Percentiles rank a stretch among this genome's conserved stretches.
phyloP scores from a whole-genome alignment of 768 basidiomycete genomes.

The Tulasnella sp. region DNA sequence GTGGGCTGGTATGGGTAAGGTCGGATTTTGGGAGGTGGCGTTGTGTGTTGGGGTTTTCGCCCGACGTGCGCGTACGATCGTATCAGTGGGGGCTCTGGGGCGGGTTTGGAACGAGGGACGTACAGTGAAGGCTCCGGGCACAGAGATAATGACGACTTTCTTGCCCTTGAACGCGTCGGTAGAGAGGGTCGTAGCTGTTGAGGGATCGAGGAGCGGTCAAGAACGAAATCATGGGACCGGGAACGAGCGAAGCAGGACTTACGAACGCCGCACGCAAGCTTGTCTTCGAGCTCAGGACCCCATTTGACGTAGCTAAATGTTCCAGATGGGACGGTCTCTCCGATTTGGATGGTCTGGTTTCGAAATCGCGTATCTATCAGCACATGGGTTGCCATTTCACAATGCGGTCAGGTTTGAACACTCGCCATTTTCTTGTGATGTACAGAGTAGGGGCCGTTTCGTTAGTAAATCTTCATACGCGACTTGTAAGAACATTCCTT shows the following conservation, averaged over 20 bases:
- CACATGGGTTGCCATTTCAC: no score
- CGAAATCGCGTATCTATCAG: background rate
- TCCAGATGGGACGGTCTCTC: slow-evolving; percentile 38
- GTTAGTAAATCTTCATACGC: no score
- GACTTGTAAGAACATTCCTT: no score
- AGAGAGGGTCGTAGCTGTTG: slow-evolving; percentile 38
- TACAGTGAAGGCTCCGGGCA: slow-evolving; percentile 75
- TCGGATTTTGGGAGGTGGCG: background rate
- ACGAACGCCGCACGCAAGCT: slow-evolving; percentile 57
- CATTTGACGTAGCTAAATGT: slow-evolving; percentile 47
- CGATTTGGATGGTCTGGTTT: slow-evolving; percentile 32
- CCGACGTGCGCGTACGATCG: no score
- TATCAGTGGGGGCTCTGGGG: no score
- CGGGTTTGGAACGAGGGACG: slow-evolving; percentile 18
- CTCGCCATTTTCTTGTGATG: background rate
- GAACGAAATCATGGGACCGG: no score
- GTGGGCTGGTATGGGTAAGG: slow-evolving; percentile 28
- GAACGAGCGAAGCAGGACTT: no score
- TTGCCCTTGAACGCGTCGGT: slow-evolving; percentile 68
- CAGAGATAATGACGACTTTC: slow-evolving; percentile 56
- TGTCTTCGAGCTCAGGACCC: slow-evolving; percentile 48
- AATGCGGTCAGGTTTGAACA: no score
- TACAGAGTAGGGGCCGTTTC: no score
- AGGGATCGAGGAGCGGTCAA: no score
- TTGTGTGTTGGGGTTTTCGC: no score